Base-by-base conservation (phyloP, 2,329 filamentous ascomycete species). In the Parastagonospora nodorum region DNA sequence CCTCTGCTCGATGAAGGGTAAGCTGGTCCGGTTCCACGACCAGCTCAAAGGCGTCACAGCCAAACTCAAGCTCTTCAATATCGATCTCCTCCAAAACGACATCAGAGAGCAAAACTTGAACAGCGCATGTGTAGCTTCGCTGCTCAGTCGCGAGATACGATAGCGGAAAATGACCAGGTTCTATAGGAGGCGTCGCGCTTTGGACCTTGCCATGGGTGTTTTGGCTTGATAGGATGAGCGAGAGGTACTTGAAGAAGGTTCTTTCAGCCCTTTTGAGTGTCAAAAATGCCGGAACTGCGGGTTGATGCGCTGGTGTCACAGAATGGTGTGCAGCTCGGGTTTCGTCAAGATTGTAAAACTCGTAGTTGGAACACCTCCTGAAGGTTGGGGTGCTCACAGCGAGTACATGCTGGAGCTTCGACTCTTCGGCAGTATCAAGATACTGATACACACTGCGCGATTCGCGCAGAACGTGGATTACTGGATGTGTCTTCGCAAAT, bases 321-420 rank as follows among this genome's bases (percentile, higher is more conserved):
- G 61, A 68, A 14, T 57, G 51, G 27, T 60, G 53, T 7, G 57
- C 46, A 9, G 59, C 60, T 41, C 62, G 61, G 30, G 64, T 77
- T 64, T 89, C 87, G 1, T 86, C 86, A 12, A 89, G 76, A 60
- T 91, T 91, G 77, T 87, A 90, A 68, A 90, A 92, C 64, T 92
- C 88, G 55, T 88, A 82, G 60, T 89, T 90, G 5, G 86, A 86
- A 64, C 86, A 89, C 2, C 79, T 78, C 42, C 86, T 78, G 61
- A 88, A 86, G 10, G 88, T 80, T 2, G 78, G 75, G 14, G 77
- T 80, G 59, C 81, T 83, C 9, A 81, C 78, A 27, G 80, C 78
- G 28, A 89, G 73, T 1, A 89, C 75, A 42, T 82, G 82, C 33
- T 78, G 75, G 1, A 87, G 77, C 59, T 83, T 85, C 29, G 78